Conservation (phyloP, 345 rosid species). For the Geranium rotundifolium region DNA sequence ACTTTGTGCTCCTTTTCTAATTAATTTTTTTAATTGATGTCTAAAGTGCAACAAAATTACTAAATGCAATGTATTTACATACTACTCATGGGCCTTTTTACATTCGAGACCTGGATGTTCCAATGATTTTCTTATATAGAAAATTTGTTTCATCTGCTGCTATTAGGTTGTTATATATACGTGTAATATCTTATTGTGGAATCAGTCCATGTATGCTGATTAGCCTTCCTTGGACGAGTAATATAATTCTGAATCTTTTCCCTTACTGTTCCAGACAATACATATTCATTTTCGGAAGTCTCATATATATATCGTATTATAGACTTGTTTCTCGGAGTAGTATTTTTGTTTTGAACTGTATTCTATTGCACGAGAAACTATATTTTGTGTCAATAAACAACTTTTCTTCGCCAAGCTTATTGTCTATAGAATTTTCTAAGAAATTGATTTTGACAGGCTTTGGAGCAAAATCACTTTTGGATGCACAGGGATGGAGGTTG, state of each 20-base stretch:
- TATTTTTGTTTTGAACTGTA: background rate
- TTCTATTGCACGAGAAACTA: background rate
- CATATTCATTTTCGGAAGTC: background rate
- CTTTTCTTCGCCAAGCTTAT: background rate
- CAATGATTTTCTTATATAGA: background rate
- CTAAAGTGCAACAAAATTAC: background rate
- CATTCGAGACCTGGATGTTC: background rate
- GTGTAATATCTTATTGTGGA: too few species aligned
- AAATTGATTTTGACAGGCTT: slow-evolving; percentile 28
- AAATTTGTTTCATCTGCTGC: too few species aligned
- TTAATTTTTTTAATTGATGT: too few species aligned
- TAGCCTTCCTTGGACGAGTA: background rate
- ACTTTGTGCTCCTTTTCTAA: too few species aligned
- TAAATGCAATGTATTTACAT: background rate
- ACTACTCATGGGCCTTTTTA: background rate
- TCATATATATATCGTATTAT: too few species aligned
- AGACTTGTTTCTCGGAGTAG: background rate
- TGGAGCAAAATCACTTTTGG: slow-evolving; percentile 33
- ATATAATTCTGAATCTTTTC: background rate
- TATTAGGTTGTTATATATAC: too few species aligned
- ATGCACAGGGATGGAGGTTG: slow-evolving; percentile 27
- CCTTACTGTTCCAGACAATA: background rate
- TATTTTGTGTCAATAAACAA: background rate
- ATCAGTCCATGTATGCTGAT: too few species aligned
- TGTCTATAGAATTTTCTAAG: slow-evolving; percentile 1